Evolutionary conservation across 768 basidiomycete species (phyloP).

Genomic region (Kwoniella pini): DNA sequence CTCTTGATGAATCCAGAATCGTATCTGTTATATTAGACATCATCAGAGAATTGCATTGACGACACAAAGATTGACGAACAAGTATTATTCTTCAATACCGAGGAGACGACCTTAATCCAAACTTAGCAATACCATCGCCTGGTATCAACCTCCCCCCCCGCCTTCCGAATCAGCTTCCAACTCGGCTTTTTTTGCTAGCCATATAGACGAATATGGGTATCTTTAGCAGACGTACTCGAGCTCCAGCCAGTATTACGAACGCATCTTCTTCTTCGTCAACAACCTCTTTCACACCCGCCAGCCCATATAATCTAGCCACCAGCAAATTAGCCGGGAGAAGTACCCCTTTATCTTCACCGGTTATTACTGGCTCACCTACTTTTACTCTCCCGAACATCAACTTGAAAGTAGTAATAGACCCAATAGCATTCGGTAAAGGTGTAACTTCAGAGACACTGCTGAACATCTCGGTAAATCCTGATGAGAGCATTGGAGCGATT

Average conservation of each 20-base stretch:
- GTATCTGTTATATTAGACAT: no score
- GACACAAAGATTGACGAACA: no score
- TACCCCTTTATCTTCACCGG: not conserved
- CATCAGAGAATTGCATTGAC: no score
- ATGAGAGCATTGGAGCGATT: constrained; percentile 26
- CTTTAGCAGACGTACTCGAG: not conserved
- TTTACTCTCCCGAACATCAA: constrained; percentile 4
- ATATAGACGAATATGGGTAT: not conserved
- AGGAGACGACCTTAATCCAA: no score
- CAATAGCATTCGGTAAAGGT: not conserved
- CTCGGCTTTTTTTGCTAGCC: not conserved
- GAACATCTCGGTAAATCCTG: constrained; percentile 32
- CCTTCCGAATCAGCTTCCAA: no score
- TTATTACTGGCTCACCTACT: not conserved
- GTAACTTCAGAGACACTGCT: constrained; percentile 27
- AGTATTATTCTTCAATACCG: no score
- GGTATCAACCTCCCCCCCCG: no score
- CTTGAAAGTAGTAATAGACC: constrained; percentile 36
- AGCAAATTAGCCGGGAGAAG: no score
- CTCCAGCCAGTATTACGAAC: not conserved
- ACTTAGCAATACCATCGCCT: no score
- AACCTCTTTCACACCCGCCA: not conserved
- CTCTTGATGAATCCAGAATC: no score
- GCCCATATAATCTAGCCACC: not conserved
- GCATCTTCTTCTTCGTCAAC: not conserved